These are phyloP conservation scores for Pythium oligandrum DNA, from an alignment of 352 stramenopile species.

Conservation along the genomic window DNA sequence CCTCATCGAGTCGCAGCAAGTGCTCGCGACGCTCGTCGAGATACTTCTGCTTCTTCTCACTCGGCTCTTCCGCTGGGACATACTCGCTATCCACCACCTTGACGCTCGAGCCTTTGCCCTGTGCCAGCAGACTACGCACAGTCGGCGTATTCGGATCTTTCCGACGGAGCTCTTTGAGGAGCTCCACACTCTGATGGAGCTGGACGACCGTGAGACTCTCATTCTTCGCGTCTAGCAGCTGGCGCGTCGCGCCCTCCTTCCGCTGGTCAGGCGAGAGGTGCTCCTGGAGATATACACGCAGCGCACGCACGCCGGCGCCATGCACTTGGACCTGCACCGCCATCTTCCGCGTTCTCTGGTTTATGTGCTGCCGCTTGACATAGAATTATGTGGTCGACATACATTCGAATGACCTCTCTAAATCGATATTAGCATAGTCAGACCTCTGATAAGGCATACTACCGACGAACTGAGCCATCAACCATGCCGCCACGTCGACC, in stretches of 20 bases:
- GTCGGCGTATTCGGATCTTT: conserved; percentile 8
- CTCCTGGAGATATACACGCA: conserved; percentile 22
- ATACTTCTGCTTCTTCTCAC: conserved; percentile 18
- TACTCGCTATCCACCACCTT: not conserved
- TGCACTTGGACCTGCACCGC: conserved; percentile 18
- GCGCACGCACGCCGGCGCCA: conserved; percentile 22
- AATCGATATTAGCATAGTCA: conserved; percentile 4
- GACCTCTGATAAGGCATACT: not conserved
- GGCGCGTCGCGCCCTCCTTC: conserved; percentile 3
- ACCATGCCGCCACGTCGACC: conserved; percentile 7
- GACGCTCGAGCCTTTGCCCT: conserved; percentile 2
- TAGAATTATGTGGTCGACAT: too few species aligned
- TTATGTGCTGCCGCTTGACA: too few species aligned
- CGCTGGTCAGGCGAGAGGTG: conserved; percentile 3
- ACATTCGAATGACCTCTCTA: conserved; percentile 4
- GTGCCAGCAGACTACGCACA: conserved; percentile 14
- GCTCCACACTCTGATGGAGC: conserved; percentile 8
- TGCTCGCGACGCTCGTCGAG: conserved; percentile 49
- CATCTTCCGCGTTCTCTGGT: conserved; percentile 3
- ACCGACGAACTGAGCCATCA: not conserved
- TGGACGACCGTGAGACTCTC: conserved; percentile 10
- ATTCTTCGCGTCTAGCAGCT: not conserved
- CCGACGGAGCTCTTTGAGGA: conserved; percentile 15
- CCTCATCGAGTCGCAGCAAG: conserved; percentile 72
- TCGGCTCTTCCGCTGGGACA: conserved; percentile 7